Evolutionary conservation across 768 basidiomycete genomes (phyloP), one percentile per base, ranked within the genome.

Genomic region (Pleurotus eryngii): DNA sequence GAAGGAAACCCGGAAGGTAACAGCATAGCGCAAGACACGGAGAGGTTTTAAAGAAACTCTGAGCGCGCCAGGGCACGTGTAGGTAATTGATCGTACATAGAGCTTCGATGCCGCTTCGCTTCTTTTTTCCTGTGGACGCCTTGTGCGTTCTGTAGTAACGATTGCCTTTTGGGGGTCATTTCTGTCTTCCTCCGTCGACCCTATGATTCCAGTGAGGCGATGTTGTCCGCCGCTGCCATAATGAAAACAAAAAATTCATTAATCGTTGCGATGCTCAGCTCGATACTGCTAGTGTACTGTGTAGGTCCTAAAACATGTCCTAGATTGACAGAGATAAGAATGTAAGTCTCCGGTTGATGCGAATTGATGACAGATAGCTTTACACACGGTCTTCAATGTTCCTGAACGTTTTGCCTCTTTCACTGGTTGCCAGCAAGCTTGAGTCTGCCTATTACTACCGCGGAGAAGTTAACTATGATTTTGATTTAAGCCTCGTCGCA

Each of bases 21-120:
- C 22, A 39, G 22, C 37, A 39, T 40, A 40, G 39, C 18, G 17
- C n/a, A 22, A 12, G n/a, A 39, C 30, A 15, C 24, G 39, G 27
- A 18, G 27, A 54, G 51, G 22, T 54, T 54, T 54, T 37, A 54
- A 54, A 54, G 51, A 27, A 30, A 40, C 30, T 40, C 49, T 54
- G 51, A 20, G 18, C 24, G 51, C 35, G 35, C 20, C 51, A 24
- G 38, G 30, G 51, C 51, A 54, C 51, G 51, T 54, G 51, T 54
- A 54, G 39, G 51, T 54, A 54, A 54, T 50, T 54, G 51, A 54
- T 54, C 51, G 30, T 11, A 54, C 35, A 18, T 17, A 18, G 42
- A 15, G 22, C 22, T 42, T n/a, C 30, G 30, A 35, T 35, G 30
- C 30, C 30, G 11, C 30, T 35, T 35, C 30, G 30, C 30, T 35